These are phyloP conservation scores for Polyplosphaeria fusca DNA, from an alignment of 495 filamentous ascomycete species.

Conservation along the genomic window DNA sequence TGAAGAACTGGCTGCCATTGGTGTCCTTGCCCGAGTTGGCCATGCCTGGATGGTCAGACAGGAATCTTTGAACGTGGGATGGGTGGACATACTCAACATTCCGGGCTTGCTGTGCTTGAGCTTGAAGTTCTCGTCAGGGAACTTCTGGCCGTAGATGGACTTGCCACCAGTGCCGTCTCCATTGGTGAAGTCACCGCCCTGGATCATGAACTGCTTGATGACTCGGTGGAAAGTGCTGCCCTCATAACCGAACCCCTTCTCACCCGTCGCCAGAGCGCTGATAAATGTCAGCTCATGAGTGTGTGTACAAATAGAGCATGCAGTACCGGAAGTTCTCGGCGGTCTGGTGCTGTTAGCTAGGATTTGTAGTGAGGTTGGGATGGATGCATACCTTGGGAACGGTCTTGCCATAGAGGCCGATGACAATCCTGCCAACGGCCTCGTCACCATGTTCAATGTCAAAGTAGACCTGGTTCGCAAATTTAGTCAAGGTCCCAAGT, in stretches of 20 bases:
- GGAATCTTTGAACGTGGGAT: too few species aligned
- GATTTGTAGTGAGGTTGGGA: background rate
- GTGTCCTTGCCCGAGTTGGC: conserved; percentile 97
- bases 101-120: conserved; percentile 76
- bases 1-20: conserved; percentile 97
- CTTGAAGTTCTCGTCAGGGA: conserved; percentile 99
- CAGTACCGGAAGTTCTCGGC: conserved; percentile 87
- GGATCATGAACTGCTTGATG: conserved; percentile 98
- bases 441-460: conserved; percentile 91
- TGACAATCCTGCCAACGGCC: conserved; percentile 76
- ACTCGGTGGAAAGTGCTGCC: conserved; percentile 97
- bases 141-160: conserved; percentile 95
- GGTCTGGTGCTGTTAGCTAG: conserved; percentile 53
- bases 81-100: conserved; percentile 60
- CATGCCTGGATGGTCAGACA: conserved; percentile 75
- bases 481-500: background rate
- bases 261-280: conserved; percentile 86
- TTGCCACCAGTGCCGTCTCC: conserved; percentile 94
- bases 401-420: conserved; percentile 97
- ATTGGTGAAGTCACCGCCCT: conserved; percentile 98
- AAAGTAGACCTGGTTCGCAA: conserved; percentile 68
- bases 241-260: conserved; percentile 96
- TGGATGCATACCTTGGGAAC: conserved; percentile 68
- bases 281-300: conserved; percentile 8
- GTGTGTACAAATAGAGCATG: conserved; percentile 9